These are phyloP conservation scores for Lactarius deliciosus DNA, from an alignment of 768 basidiomycete species.

Conservation along the genomic window DNA sequence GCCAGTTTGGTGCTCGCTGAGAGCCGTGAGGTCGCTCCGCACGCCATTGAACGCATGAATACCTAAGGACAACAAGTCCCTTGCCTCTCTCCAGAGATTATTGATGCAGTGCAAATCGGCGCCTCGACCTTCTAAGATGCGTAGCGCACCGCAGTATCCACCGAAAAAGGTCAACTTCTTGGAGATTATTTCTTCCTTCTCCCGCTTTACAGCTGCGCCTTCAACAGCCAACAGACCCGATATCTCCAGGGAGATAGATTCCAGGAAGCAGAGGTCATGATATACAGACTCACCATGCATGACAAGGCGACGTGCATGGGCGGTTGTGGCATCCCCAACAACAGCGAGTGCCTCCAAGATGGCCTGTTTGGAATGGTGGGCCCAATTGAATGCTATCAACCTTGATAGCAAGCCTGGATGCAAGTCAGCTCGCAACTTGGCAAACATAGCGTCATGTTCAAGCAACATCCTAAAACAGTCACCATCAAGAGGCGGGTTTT, in stretches of 20 bases:
- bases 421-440: conserved; percentile 7
- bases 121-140: too few relatives aligned
- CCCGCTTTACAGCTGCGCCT: neutral
- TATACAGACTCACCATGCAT: neutral
- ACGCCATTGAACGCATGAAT: neutral
- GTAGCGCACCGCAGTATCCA: too few relatives aligned
- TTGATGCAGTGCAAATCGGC: too few relatives aligned
- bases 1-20: too few relatives aligned
- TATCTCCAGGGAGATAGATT: conserved; percentile 7
- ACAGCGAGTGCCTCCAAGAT: neutral
- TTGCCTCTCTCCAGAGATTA: neutral
- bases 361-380: too few relatives aligned
- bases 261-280: conserved; percentile 4
- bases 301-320: neutral
- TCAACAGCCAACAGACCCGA: neutral
- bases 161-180: too few relatives aligned
- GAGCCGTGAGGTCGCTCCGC: too few relatives aligned
- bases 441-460: neutral
- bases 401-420: neutral
- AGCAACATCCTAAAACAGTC: too few relatives aligned
- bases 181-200: too few relatives aligned
- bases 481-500: too few relatives aligned
- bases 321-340: neutral
- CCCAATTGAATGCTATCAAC: neutral
- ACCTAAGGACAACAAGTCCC: conserved; percentile 3